phyloP scores from a whole-genome alignment of 495 filamentous ascomycete species.

The Barbatosphaeria neglecta region DNA sequence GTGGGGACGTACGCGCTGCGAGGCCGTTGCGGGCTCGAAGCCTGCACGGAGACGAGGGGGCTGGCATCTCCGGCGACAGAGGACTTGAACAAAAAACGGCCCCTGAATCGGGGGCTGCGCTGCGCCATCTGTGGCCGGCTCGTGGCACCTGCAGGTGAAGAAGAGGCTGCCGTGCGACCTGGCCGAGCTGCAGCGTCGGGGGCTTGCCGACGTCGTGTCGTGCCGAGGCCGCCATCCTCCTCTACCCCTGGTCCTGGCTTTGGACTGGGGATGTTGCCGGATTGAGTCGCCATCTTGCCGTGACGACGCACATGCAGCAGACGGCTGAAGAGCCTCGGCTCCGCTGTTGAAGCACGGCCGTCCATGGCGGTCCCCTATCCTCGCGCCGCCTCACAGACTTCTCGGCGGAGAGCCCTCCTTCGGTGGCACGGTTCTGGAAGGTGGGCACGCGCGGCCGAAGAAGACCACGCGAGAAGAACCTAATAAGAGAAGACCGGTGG shows the following conservation, averaged over 20 bases:
- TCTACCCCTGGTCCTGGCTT: background rate
- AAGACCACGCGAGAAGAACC: no score
- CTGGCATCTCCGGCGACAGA: no score
- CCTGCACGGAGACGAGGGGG: slow-evolving; percentile 1
- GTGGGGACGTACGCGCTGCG: slow-evolving; percentile 14
- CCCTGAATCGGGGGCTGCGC: background rate
- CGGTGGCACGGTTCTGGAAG: no score
- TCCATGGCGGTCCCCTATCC: background rate
- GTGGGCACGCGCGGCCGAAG: no score
- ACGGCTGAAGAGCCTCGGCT: background rate
- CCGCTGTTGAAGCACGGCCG: background rate
- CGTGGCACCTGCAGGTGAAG: background rate
- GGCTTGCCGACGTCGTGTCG: background rate
- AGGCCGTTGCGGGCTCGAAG: slow-evolving; percentile 7
- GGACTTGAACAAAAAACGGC: background rate
- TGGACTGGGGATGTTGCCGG: background rate
- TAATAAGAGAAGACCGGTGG: no score
- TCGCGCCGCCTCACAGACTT: no score
- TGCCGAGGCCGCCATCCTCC: background rate
- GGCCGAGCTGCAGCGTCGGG: background rate
- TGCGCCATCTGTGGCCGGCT: background rate
- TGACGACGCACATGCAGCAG: background rate
- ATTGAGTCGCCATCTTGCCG: background rate
- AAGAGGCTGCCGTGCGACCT: background rate
- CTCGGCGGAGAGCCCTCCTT: no score